These are phyloP conservation scores for Penicillium paxilli DNA, from an alignment of 495 filamentous ascomycete species.

Conservation along the genomic window DNA sequence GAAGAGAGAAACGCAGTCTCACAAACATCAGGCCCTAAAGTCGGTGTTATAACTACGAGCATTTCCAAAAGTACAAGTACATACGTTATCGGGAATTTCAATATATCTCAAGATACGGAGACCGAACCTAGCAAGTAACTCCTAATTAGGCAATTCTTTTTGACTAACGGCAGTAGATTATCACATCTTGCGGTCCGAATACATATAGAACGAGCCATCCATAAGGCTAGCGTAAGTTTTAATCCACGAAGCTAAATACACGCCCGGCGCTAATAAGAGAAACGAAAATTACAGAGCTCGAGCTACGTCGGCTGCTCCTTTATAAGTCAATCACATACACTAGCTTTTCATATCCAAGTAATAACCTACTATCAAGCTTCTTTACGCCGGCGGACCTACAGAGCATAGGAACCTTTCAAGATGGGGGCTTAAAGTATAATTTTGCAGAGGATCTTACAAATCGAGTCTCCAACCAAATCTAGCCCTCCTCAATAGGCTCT, in stretches of 20 bases:
- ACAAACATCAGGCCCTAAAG: conserved; percentile 7
- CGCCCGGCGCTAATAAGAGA: conserved; percentile 4
- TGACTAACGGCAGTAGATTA: conserved; percentile 18
- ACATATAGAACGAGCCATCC: conserved; percentile 17
- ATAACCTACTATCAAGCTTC: conserved; percentile 4
- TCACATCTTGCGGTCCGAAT: conserved; percentile 17
- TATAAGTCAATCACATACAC: conserved; percentile 13
- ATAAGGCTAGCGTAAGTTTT: conserved; percentile 23
- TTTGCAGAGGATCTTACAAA: conserved; percentile 21
- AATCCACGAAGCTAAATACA: background rate
- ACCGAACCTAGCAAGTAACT: conserved; percentile 12
- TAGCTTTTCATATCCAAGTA: background rate
- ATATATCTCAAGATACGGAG: background rate
- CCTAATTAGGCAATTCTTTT: background rate
- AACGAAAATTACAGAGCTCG: conserved; percentile 12
- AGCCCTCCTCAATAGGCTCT: conserved; percentile 6
- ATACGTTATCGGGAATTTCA: conserved; percentile 29
- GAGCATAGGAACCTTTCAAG: conserved; percentile 22
- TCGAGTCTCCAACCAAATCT: conserved; percentile 18
- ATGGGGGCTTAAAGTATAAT: conserved; percentile 26
- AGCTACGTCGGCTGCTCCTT: conserved; percentile 20
- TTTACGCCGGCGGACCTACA: conserved; percentile 20
- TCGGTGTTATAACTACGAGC: conserved; percentile 21
- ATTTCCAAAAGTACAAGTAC: conserved; percentile 22
- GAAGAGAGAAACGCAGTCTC: background rate